Percentiles rank a stretch among this genome's conserved stretches.
Conservation (phyloP, 257 asterid species). For the Paraleonurus japonicus region DNA sequence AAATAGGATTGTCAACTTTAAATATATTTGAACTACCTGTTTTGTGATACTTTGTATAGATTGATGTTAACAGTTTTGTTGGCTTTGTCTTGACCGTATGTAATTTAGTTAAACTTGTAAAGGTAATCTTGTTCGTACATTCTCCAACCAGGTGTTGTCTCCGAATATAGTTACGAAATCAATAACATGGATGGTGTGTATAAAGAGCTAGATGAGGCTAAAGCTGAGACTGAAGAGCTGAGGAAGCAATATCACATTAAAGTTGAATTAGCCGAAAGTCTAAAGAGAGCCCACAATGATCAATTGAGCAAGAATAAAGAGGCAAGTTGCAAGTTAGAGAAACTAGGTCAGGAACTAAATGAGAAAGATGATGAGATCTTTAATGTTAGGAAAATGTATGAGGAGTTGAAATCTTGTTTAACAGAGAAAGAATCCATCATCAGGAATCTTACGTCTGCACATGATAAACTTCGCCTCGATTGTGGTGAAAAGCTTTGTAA, state of each 20-base stretch:
- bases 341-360: conserved; percentile 42
- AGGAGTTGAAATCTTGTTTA: conserved; percentile 50
- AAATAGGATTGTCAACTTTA: background rate
- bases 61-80: background rate
- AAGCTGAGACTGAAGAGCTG: conserved; percentile 65
- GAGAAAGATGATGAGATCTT: conserved; percentile 53
- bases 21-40: background rate
- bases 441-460: conserved; percentile 49
- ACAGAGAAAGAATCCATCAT: conserved; percentile 57
- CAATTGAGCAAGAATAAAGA: conserved; percentile 57
- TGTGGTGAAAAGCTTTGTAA: conserved; percentile 46
- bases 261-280: conserved; percentile 51
- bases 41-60: background rate
- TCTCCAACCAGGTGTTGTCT: conserved; percentile 22
- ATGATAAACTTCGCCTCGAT: conserved; percentile 64
- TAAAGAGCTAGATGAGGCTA: conserved; percentile 78
- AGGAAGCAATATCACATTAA: conserved; percentile 45
- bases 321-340: conserved; percentile 55
- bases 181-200: conserved; percentile 56
- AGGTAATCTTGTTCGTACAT: background rate
- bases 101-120: background rate
- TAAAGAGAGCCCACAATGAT: conserved; percentile 65
- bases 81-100: background rate
- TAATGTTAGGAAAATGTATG: conserved; percentile 31
- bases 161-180: conserved; percentile 14